Percentiles rank a stretch among this genome's conserved stretches.
phyloP scores from a whole-genome alignment of 1,284 basidiomycete genomes.

The Tranzscheliella williamsii region DNA sequence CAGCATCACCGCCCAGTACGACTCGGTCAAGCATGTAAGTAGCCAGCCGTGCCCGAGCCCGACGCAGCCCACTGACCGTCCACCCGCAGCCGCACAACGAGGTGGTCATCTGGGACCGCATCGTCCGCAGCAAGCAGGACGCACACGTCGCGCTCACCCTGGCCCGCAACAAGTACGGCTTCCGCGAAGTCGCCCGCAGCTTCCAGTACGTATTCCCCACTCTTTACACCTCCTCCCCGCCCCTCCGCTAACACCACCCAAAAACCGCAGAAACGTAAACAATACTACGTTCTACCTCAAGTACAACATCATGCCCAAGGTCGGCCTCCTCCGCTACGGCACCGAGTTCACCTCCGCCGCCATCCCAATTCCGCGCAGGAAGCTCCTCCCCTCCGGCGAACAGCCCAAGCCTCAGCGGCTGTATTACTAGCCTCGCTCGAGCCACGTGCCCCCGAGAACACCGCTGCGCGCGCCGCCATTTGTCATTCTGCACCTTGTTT shows the following conservation, averaged over 20 bases:
- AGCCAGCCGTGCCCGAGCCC: background rate
- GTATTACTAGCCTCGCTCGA: constrained; percentile 17
- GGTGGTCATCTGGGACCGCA: constrained; percentile 88
- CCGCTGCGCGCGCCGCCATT: too few relatives aligned
- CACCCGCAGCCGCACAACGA: constrained; percentile 73
- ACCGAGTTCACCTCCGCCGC: constrained; percentile 14
- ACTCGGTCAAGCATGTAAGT: constrained; percentile 37
- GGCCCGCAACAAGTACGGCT: constrained; percentile 79
- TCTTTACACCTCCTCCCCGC: background rate
- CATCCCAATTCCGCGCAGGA: constrained; percentile 12
- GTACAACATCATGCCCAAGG: constrained; percentile 88
- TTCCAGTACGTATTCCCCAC: constrained; percentile 76
- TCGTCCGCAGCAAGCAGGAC: constrained; percentile 76
- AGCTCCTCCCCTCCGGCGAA: constrained; percentile 10
- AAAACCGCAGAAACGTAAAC: constrained; percentile 48
- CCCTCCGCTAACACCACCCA: background rate
- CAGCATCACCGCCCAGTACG: constrained; percentile 40
- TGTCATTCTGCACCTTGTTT: too few relatives aligned
- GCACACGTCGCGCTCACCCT: constrained; percentile 69
- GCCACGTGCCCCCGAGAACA: too few relatives aligned
- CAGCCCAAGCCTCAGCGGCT: constrained; percentile 22
- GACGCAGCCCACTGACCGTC: background rate
- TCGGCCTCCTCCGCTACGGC: constrained; percentile 68
- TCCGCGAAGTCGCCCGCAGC: constrained; percentile 74
- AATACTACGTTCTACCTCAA: constrained; percentile 74